These are phyloP conservation scores for Hypholoma fasciculare DNA, from an alignment of 768 basidiomycete genomes.

Conservation along the genomic window DNA sequence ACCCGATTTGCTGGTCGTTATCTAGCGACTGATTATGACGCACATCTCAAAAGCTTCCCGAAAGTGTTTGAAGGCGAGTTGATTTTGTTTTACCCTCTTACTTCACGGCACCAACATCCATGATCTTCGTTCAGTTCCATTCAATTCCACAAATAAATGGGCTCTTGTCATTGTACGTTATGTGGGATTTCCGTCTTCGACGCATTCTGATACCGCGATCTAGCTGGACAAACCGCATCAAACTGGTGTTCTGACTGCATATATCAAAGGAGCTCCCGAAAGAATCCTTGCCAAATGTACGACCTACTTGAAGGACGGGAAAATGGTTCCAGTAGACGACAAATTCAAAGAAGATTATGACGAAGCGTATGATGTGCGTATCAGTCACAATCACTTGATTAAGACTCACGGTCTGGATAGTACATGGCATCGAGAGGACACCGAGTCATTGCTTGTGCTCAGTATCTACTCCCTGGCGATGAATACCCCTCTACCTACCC, in stretches of 20 bases:
- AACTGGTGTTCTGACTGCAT: conserved; percentile 48
- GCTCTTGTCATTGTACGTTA: conserved; percentile 61
- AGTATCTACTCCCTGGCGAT: conserved; percentile 50
- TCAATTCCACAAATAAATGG: conserved; percentile 77
- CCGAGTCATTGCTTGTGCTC: conserved; percentile 74
- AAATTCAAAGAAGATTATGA: conserved; percentile 57
- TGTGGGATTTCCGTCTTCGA: neutral
- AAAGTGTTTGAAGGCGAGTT: conserved; percentile 60
- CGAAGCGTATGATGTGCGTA: conserved; percentile 57
- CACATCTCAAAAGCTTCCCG: conserved; percentile 44
- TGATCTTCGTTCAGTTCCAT: conserved; percentile 44
- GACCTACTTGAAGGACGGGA: conserved; percentile 57
- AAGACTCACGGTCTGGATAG: conserved; percentile 27
- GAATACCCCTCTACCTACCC: conserved; percentile 44
- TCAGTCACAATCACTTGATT: neutral
- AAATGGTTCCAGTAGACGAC: conserved; percentile 47
- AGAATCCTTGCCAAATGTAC: conserved; percentile 65
- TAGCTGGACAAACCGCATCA: conserved; percentile 58
- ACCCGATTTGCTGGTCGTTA: conserved; percentile 64
- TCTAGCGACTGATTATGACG: conserved; percentile 52
- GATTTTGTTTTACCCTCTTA: neutral
- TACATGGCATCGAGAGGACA: conserved; percentile 81
- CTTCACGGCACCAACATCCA: neutral
- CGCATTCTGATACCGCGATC: conserved; percentile 1
- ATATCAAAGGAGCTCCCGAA: conserved; percentile 72